Evolutionary conservation across 2,329 filamentous ascomycete species (phyloP).

Genomic region (Periconia digitata): DNA sequence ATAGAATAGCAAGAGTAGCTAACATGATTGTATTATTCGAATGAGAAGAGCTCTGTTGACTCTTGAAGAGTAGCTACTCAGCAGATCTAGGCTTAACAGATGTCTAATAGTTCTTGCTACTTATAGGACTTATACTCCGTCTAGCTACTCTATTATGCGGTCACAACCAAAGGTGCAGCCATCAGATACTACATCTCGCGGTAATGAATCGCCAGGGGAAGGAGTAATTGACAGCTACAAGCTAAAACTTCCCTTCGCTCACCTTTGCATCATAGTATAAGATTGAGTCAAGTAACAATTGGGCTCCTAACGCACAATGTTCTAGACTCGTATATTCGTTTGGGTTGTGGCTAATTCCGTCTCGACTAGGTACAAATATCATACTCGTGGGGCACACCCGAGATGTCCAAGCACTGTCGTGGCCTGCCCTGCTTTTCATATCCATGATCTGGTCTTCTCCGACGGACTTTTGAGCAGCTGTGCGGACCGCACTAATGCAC

Average conservation of each 20-base stretch:
- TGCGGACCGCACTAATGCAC: constrained; percentile 24
- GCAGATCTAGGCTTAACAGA: too few relatives aligned
- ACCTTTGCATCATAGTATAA: constrained; percentile 24
- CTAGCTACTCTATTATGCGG: too few relatives aligned
- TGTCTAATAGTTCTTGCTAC: too few relatives aligned
- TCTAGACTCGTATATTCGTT: constrained; percentile 47
- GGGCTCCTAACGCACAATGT: constrained; percentile 48
- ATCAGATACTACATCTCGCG: too few relatives aligned
- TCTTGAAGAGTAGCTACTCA: too few relatives aligned
- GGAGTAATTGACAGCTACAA: too few relatives aligned
- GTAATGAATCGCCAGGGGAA: too few relatives aligned
- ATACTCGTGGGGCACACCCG: constrained; percentile 39
- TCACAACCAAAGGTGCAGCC: too few relatives aligned
- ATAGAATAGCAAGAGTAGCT: too few relatives aligned
- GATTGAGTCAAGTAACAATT: constrained; percentile 48
- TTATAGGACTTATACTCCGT: too few relatives aligned
- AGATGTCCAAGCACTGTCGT: constrained; percentile 32
- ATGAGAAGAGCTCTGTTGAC: too few relatives aligned
- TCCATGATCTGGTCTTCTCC: constrained; percentile 24
- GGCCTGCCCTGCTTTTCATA: constrained; percentile 26
- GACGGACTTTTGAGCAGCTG: constrained; percentile 19
- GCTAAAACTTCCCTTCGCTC: constrained; percentile 13
- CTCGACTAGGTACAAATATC: constrained; percentile 49
- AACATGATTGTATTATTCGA: too few relatives aligned
- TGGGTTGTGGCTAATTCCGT: constrained; percentile 49